Evolutionary conservation across 148 eudicot species (phyloP), one percentile per base, ranked within the genome.

Genomic region (Persicaria tinctoria): DNA sequence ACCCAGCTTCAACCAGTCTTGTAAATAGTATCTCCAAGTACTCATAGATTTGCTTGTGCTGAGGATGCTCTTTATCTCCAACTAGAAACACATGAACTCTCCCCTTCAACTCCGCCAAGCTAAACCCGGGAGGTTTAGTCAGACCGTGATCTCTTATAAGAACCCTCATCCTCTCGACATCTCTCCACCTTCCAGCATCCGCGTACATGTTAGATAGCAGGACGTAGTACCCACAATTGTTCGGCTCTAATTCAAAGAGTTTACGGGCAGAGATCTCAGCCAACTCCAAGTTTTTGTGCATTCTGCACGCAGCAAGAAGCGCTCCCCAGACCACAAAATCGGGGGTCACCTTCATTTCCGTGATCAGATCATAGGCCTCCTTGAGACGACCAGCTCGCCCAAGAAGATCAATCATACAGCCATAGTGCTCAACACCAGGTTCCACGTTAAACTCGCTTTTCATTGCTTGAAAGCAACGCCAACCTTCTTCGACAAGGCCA

Each of bases 371-470:
- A 77, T 82, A 80, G 10, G 93, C 93, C 76, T 87, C 82, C 13
- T 57, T 78, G 2, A 88, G 83, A 9, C 46, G 51, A 50, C 92
- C 96, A 73, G 87, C 87, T 4, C 92, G 90, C 17, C 89, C 83
- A 75, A 90, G 86, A 76, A 90, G 92, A 82, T 90, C 92, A 73
- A 90, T 90, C 92, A 90, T 86, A 83, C 92, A 90, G 20, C 87
- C 88, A 78, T 90, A 90, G 63, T 90, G 96, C 75, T 90, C 92
- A 0, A 88, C 84, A 4, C 85, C 82, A 3, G 89, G 92, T 23
- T 88, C 82, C 17, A 90, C 72, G 13, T 68, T 64, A 76, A 77
- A 89, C 44, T 81, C 80, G 59, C 66, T 64, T 83, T 84, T 85
- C 93, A 89, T 89, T 51, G 79, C 55, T 49, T 57, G 77, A 56